phyloP scores from a whole-genome alignment of 768 basidiomycete species.

The Cantharellus anzutake region DNA sequence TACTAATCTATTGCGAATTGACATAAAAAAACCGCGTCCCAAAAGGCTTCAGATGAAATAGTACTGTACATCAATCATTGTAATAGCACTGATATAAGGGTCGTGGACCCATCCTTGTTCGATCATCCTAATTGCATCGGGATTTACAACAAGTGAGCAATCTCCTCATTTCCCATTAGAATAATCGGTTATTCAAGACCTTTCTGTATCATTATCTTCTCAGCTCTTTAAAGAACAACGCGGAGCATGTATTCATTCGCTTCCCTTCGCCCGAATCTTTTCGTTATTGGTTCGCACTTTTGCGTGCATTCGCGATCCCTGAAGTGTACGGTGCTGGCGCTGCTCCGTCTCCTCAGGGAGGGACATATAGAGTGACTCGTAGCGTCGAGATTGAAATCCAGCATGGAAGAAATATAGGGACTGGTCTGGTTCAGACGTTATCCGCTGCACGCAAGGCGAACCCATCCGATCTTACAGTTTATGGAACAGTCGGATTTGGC shows the following conservation, averaged over 20 bases:
- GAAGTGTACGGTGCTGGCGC: slow-evolving; percentile 42
- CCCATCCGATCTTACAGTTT: not conserved
- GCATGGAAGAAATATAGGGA: slow-evolving; percentile 57
- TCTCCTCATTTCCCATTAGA: too few relatives aligned
- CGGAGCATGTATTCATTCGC: slow-evolving; percentile 56
- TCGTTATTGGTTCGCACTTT: slow-evolving; percentile 59
- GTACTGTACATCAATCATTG: too few relatives aligned
- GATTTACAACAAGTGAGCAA: too few relatives aligned
- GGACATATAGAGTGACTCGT: slow-evolving; percentile 76
- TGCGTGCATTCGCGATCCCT: slow-evolving; percentile 62
- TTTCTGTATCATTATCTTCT: too few relatives aligned
- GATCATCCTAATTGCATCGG: too few relatives aligned
- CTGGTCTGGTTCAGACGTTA: slow-evolving; percentile 19
- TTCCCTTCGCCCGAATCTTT: slow-evolving; percentile 45
- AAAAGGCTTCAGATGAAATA: too few relatives aligned
- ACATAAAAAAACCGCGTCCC: too few relatives aligned
- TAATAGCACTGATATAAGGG: too few relatives aligned
- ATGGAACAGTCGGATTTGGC: not conserved
- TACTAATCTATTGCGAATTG: too few relatives aligned
- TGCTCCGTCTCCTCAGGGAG: slow-evolving; percentile 28
- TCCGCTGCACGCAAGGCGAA: not conserved
- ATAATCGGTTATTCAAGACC: too few relatives aligned
- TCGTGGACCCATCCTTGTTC: too few relatives aligned
- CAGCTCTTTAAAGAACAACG: slow-evolving; percentile 11
- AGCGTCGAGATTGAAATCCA: slow-evolving; percentile 55